Conservation (phyloP, 2,329 filamentous ascomycete species). For the Venturia carpophila region DNA sequence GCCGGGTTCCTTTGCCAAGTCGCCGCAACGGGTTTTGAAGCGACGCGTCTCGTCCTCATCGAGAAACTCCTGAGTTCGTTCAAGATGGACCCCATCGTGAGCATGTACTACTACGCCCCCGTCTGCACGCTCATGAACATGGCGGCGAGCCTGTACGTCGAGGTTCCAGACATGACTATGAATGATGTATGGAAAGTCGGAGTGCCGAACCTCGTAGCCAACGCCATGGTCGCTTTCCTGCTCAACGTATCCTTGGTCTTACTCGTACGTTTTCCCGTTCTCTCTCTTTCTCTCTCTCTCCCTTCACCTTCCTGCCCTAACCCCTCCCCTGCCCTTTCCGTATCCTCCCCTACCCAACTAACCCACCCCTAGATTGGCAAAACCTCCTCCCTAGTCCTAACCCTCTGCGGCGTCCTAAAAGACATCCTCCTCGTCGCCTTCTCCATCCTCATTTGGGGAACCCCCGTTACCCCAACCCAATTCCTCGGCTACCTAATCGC, state of each 20-base stretch:
- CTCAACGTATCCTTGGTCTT: conserved; percentile 23
- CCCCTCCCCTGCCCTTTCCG: no score
- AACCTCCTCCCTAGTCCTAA: conserved; percentile 24
- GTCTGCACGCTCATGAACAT: conserved; percentile 23
- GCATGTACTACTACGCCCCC: conserved; percentile 24
- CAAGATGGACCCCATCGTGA: conserved; percentile 24
- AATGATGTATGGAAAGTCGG: conserved; percentile 22
- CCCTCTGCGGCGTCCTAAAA: conserved; percentile 23
- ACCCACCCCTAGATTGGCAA: conserved; percentile 22
- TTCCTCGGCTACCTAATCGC: conserved; percentile 46
- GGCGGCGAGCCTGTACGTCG: conserved; percentile 20
- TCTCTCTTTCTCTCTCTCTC: neutral
- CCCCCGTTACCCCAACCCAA: conserved; percentile 21
- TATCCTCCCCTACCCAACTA: neutral
- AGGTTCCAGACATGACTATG: conserved; percentile 20
- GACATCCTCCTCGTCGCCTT: conserved; percentile 24
- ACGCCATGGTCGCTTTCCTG: conserved; percentile 22
- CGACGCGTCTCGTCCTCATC: conserved; percentile 22
- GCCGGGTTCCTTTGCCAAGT: conserved; percentile 23
- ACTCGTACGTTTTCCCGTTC: conserved; percentile 20
- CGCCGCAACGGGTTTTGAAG: conserved; percentile 21
- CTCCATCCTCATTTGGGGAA: conserved; percentile 23
- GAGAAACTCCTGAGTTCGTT: conserved; percentile 22
- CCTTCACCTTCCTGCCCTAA: neutral
- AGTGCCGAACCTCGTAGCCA: conserved; percentile 20